These are phyloP conservation scores for Acanthamoeba lenticulata DNA, from an alignment of 208 protist species.

Conservation along the genomic window DNA sequence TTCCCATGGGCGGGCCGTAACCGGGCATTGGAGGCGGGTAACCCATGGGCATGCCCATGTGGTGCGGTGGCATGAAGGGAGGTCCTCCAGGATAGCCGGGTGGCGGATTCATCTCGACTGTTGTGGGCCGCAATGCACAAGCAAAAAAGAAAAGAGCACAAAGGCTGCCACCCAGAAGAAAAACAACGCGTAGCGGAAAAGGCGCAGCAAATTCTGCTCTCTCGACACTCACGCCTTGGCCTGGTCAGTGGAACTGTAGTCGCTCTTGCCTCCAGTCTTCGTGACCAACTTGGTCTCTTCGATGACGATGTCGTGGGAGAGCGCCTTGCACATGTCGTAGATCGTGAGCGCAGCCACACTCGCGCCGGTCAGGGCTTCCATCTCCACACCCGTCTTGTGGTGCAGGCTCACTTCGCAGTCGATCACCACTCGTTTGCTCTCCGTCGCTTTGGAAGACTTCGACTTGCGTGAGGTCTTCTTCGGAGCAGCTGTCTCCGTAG, in stretches of 20 bases:
- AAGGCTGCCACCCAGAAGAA: too few species aligned
- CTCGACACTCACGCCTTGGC: background rate
- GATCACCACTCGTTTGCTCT: conserved; percentile 9
- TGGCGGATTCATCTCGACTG: background rate
- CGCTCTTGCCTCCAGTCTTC: conserved; percentile 88
- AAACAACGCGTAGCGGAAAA: too few species aligned
- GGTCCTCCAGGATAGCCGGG: background rate
- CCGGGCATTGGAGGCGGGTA: background rate
- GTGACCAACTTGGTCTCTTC: conserved; percentile 75
- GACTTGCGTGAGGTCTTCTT: background rate
- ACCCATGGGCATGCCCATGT: background rate
- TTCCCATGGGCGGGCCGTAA: background rate
- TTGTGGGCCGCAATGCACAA: background rate
- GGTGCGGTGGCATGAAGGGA: background rate
- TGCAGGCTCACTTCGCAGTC: conserved; percentile 68
- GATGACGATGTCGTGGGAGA: conserved; percentile 84
- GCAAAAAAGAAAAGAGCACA: background rate
- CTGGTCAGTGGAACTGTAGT: background rate
- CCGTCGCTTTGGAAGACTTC: background rate
- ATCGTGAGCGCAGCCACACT: conserved; percentile 91
- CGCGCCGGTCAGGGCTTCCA: conserved; percentile 95
- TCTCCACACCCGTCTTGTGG: conserved; percentile 94
- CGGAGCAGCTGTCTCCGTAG: background rate
- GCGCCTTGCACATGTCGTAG: conserved; percentile 89
- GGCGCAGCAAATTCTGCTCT: background rate